Base-by-base conservation (phyloP, 2,329 filamentous ascomycete genomes). In the Cladosporium sp. region DNA sequence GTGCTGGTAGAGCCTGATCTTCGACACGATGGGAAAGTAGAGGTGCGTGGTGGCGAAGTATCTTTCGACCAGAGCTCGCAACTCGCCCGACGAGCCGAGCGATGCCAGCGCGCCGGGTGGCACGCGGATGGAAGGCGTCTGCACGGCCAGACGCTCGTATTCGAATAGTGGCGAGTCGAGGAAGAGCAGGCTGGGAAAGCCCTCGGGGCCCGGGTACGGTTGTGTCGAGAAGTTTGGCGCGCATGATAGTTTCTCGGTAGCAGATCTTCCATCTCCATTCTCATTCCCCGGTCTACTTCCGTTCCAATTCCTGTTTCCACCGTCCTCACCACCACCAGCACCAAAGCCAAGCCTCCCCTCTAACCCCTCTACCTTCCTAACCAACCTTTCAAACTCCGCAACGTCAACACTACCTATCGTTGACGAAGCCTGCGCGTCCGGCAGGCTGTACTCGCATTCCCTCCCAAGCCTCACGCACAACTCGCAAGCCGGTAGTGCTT, bases 11-110 rank as follows among this genome's bases (percentile, higher is more conserved):
- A 78, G 63, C 18, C 73, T 64, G 54, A 74, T 77, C 54, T 69
- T 70, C 13, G 73, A 75, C 24, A 78, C 58, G 42, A 79, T 72
- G 6, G 75, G 74, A 54, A 77, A 69, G 70, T 74, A 77, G 22
- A 63, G 63, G 53, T 79, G 74, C 13, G 75, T 59, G 4, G 70
- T 72, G 18, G 54, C 54, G 51, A 78, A 77, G 56, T 74, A 79
- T 24, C 68, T 59, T 12, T 62, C 61, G 11, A 73, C 61, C 37
- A 69, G 63, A 12, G 63, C 63, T 52, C 73, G 67, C 13, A 76
- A 58, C 17, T 67, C 61, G 1, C 61, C 53, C 15, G 61, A 66
- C 44, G 67, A 66, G 41, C 71, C 72, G 2, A 77, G 60, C 9
- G 69, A 43, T 11, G 49, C 17, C 30, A 58, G 19, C 58, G 67